Conservation (phyloP, 371 early-diverging fungal species). For the Encephalitozoon intestinalis region DNA sequence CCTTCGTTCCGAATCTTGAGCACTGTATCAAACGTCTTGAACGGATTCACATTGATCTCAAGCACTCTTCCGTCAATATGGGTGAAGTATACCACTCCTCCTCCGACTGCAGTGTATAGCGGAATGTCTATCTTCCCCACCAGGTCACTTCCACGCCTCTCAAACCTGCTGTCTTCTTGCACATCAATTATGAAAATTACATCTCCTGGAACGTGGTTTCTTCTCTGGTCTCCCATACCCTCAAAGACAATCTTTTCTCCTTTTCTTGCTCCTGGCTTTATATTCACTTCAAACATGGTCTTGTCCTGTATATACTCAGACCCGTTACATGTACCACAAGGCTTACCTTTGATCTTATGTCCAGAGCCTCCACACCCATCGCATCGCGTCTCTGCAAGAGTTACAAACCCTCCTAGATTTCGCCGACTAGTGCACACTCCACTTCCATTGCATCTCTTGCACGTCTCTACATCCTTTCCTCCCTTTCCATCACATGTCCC, state of each 20-base stretch:
- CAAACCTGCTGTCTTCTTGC: slow-evolving; percentile 35
- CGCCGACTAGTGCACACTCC: slow-evolving; percentile 38
- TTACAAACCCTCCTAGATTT: slow-evolving; percentile 37
- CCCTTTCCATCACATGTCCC: slow-evolving; percentile 56
- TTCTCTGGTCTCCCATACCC: slow-evolving; percentile 53
- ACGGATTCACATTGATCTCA: slow-evolving; percentile 22
- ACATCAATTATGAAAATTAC: slow-evolving; percentile 49
- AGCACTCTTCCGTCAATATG: slow-evolving; percentile 44
- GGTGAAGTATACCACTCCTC: slow-evolving; percentile 38
- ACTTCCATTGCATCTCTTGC: slow-evolving; percentile 54
- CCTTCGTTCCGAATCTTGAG: slow-evolving; percentile 43
- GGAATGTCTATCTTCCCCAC: slow-evolving; percentile 36
- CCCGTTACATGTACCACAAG: slow-evolving; percentile 53
- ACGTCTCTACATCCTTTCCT: slow-evolving; percentile 37
- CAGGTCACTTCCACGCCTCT: slow-evolving; percentile 34
- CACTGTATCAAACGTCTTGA: slow-evolving; percentile 30
- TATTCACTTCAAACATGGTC: slow-evolving; percentile 44
- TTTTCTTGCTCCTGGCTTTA: slow-evolving; percentile 46
- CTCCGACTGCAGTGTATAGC: slow-evolving; percentile 31
- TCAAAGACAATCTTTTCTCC: slow-evolving; percentile 30
- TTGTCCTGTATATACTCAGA: slow-evolving; percentile 23
- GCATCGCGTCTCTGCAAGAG: slow-evolving; percentile 46
- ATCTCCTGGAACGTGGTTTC: slow-evolving; percentile 46
- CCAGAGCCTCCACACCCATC: slow-evolving; percentile 47
- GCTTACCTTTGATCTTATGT: slow-evolving; percentile 38